A percentile compares a stretch with the other conserved stretches of the same genome.
phyloP scores from a whole-genome alignment of 2,329 filamentous ascomycete genomes.

The Coniochaeta sp. region DNA sequence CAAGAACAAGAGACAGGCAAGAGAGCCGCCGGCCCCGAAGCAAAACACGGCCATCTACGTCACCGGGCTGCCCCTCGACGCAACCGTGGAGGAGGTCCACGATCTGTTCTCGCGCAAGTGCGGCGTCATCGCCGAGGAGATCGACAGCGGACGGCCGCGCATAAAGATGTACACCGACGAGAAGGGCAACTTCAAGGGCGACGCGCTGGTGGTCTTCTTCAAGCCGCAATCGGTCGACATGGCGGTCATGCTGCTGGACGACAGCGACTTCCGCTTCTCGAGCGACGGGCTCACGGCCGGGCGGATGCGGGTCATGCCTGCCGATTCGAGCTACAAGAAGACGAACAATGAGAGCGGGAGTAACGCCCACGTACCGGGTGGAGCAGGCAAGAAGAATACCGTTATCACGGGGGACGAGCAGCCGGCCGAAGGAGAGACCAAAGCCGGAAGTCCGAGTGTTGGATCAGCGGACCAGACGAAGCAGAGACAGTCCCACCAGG shows the following conservation, averaged over 20 bases:
- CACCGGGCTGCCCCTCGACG: slow-evolving; percentile 76
- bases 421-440: slow-evolving; percentile 1
- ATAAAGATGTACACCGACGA: slow-evolving; percentile 90
- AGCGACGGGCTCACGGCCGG: slow-evolving; percentile 39
- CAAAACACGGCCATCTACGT: slow-evolving; percentile 91
- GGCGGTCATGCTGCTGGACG: slow-evolving; percentile 74
- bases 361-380: slow-evolving; percentile 11
- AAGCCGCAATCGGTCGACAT: slow-evolving; percentile 86
- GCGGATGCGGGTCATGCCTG: slow-evolving; percentile 73
- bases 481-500: slow-evolving; percentile 45
- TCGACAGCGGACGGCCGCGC: slow-evolving; percentile 77
- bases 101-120: slow-evolving; percentile 76
- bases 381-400: slow-evolving; percentile 10
- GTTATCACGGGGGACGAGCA: slow-evolving; percentile 5
- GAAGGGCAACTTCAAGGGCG: slow-evolving; percentile 81
- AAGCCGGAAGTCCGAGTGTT: slow-evolving; percentile 12
- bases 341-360: slow-evolving; percentile 52
- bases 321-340: slow-evolving; percentile 89
- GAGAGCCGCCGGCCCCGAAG: slow-evolving; percentile 38
- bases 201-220: slow-evolving; percentile 90
- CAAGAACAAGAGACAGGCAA: slow-evolving; percentile 31
- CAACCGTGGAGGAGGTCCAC: slow-evolving; percentile 70
- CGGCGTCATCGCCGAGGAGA: slow-evolving; percentile 89
- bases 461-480: slow-evolving; percentile 17
- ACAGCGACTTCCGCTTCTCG: slow-evolving; percentile 68